These are phyloP conservation scores for Flaveria trinervia DNA, from an alignment of 129 eudicot genomes.

Conservation along the genomic window DNA sequence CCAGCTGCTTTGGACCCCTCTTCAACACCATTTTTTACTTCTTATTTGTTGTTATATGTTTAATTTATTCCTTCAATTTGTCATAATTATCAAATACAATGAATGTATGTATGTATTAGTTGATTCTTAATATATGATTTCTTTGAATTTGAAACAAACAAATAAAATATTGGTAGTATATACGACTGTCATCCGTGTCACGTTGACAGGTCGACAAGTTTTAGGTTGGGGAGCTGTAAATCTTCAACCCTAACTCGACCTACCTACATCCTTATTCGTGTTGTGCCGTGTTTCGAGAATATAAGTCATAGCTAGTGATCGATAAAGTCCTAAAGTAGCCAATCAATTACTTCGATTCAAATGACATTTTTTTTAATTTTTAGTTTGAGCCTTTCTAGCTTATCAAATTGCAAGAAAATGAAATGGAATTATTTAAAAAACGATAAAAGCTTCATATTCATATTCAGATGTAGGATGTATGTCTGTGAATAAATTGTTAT, in stretches of 20 bases:
- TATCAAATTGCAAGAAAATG: background rate
- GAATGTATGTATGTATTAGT: background rate
- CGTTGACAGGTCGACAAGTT: too few species aligned
- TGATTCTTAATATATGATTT: background rate
- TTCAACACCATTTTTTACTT: background rate
- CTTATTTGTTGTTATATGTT: background rate
- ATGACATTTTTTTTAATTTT: too few species aligned
- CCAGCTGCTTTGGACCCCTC: conserved; percentile 31
- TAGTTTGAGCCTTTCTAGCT: too few species aligned
- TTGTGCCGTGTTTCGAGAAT: too few species aligned
- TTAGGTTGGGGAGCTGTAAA: too few species aligned
- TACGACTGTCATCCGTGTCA: too few species aligned
- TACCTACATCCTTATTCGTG: too few species aligned
- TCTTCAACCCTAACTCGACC: too few species aligned
- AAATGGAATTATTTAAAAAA: background rate
- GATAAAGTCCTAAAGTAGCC: too few species aligned
- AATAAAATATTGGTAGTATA: background rate
- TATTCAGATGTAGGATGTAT: background rate
- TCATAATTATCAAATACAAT: background rate
- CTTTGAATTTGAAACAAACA: background rate
- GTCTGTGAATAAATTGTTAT: background rate
- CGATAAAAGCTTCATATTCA: background rate
- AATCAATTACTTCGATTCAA: too few species aligned
- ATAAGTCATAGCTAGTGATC: too few species aligned
- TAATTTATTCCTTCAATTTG: background rate